Evolutionary conservation across 495 filamentous ascomycete species (phyloP).

Genomic region (Haplographium delicatum): DNA sequence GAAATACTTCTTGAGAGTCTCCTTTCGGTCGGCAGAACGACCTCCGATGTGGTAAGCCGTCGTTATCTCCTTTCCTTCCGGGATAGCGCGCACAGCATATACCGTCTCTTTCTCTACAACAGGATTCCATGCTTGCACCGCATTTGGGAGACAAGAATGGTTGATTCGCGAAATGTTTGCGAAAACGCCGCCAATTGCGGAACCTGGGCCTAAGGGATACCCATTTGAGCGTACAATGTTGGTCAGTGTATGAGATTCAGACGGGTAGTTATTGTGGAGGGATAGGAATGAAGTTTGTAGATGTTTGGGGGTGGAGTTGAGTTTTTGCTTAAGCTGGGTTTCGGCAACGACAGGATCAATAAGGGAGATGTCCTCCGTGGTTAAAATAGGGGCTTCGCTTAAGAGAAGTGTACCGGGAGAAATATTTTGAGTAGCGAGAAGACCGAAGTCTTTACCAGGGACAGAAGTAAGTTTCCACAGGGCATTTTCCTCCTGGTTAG

Average conservation of each 20-base stretch:
- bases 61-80: conserved; percentile 37
- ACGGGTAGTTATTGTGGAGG: conserved; percentile 38
- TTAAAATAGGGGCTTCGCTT: conserved; percentile 36
- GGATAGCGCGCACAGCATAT: conserved; percentile 35
- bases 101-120: conserved; percentile 29
- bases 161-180: conserved; percentile 33
- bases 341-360: conserved; percentile 24
- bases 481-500: not conserved
- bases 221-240: conserved; percentile 37
- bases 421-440: conserved; percentile 34
- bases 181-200: conserved; percentile 31
- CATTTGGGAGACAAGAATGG: conserved; percentile 41
- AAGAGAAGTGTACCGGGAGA: conserved; percentile 35
- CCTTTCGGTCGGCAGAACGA: conserved; percentile 20
- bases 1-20: conserved; percentile 31
- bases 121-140: conserved; percentile 36
- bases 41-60: conserved; percentile 33
- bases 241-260: conserved; percentile 27
- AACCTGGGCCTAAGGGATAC: conserved; percentile 30
- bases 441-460: conserved; percentile 34
- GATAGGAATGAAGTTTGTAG: conserved; percentile 36
- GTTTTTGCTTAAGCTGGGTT: conserved; percentile 25
- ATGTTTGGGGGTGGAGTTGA: conserved; percentile 30
- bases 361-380: conserved; percentile 25
- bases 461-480: conserved; percentile 32